Conservation (phyloP, 2,329 filamentous ascomycete genomes). For the Botrytis cinerea region DNA sequence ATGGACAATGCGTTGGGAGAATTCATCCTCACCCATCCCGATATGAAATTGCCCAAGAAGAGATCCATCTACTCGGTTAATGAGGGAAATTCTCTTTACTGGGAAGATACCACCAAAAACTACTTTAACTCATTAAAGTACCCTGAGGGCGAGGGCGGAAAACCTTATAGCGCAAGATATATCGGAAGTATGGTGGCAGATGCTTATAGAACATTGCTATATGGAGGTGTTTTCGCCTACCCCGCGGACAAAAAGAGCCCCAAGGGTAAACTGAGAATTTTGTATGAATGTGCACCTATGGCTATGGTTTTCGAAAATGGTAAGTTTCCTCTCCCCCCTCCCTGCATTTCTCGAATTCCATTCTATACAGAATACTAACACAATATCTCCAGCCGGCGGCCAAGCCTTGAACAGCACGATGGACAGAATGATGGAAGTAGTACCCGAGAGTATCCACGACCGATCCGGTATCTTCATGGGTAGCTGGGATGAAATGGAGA, state of each 20-base stretch:
- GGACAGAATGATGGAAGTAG: conserved; percentile 84
- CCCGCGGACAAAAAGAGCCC: conserved; percentile 97
- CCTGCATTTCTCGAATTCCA: neutral
- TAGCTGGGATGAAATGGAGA: conserved; percentile 92
- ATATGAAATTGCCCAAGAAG: conserved; percentile 83
- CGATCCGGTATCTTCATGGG: conserved; percentile 94
- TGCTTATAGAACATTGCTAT: conserved; percentile 91
- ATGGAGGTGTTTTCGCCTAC: conserved; percentile 97
- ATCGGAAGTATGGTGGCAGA: conserved; percentile 99
- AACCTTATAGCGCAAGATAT: conserved; percentile 93
- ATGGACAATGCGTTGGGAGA: conserved; percentile 95
- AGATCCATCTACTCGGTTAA: conserved; percentile 96
- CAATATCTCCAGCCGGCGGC: conserved; percentile 69
- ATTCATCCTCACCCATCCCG: conserved; percentile 95
- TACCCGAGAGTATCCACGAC: conserved; percentile 93
- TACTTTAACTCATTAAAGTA: conserved; percentile 91
- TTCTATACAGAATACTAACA: neutral
- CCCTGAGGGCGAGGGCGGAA: conserved; percentile 66
- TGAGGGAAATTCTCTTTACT: conserved; percentile 97
- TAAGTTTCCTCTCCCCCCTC: conserved; percentile 48
- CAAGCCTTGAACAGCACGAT: conserved; percentile 90
- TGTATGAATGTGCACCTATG: conserved; percentile 99
- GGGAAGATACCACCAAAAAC: conserved; percentile 81
- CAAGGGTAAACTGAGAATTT: conserved; percentile 94
- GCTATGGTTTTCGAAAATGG: conserved; percentile 98